Evolutionary conservation across 495 filamentous ascomycete species (phyloP), one percentile per base, ranked within the genome.

Genomic region (Trichoderma asperelloides): DNA sequence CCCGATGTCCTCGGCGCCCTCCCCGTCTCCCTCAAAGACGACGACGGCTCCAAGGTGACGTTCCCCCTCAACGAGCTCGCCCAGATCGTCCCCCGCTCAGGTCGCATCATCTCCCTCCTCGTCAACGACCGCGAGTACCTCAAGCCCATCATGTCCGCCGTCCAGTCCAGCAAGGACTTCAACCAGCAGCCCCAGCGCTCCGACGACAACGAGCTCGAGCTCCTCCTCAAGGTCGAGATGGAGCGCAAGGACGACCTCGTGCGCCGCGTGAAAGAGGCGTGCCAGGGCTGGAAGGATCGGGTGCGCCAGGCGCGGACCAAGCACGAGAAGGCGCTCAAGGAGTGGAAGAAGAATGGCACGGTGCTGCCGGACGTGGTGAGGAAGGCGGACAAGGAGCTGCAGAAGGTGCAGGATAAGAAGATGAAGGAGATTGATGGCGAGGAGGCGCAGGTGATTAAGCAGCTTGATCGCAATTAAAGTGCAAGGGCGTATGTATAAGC

Each of bases 141-240:
- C 67, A 91, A 92, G 80, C 83, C 90, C 11, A 85, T 92, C 67
- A 79, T 83, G 57, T 86, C 87, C 55, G 88, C 91, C 8, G 88
- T 96, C 63, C 82, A 89, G 65, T 78, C 81, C 25, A 88, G 86
- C 41, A 70, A 73, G 7, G 79, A 84, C 64, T 82, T 89, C 69
- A 91, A 87, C 76, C 82, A 95, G 70, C 89, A 88, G 43, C 91
- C 92, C 15, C 88, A 91, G 74, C 79, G 85, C 2, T 86, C 86
- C 72, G 78, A 87, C 4, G 84, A 89, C 65, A 89, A 90, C 70
- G 77, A 86, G 55, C 82, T 89, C 3, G 89, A 92, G 70, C 82
- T 96, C 62, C 84, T 87, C 67, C 84, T 95, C 63, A 82, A 83
- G 40, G 84, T 94, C 51, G 91, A 92, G 73, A 74, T 75, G 27